Evolutionary conservation across 2,329 filamentous ascomycete species (phyloP).

Genomic region (Ophiostoma sp.): DNA sequence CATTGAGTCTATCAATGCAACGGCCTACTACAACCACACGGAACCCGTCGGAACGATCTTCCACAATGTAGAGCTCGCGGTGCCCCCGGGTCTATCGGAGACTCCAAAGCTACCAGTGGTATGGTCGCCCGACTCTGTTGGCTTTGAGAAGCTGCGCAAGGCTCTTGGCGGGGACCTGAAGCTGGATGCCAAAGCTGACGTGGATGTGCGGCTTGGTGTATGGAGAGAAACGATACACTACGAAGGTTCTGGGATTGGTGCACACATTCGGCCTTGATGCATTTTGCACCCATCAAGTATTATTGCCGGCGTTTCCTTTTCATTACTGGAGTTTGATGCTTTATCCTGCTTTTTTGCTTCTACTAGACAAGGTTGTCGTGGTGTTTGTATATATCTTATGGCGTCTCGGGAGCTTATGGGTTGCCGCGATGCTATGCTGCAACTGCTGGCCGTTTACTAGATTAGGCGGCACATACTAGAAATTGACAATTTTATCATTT

Average conservation of each 20-base stretch:
- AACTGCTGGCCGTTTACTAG: background rate
- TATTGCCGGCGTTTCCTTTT: constrained; percentile 9
- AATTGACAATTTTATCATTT: background rate
- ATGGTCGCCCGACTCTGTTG: constrained; percentile 70
- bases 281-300: background rate
- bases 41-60: constrained; percentile 72
- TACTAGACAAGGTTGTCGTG: background rate
- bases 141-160: constrained; percentile 72
- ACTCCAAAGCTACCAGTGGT: constrained; percentile 76
- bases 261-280: constrained; percentile 49
- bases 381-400: background rate
- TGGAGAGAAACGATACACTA: constrained; percentile 73
- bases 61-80: constrained; percentile 67
- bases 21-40: constrained; percentile 76
- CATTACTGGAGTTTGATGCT: background rate
- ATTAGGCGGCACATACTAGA: background rate
- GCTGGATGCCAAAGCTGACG: constrained; percentile 70
- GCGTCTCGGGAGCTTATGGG: background rate
- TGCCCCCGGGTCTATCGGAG: constrained; percentile 65
- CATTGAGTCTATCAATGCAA: constrained; percentile 75
- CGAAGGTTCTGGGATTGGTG: constrained; percentile 62
- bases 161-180: constrained; percentile 76
- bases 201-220: constrained; percentile 66
- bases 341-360: background rate
- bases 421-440: background rate